Percentiles rank a stretch among this genome's conserved stretches.
phyloP scores from a whole-genome alignment of 768 basidiomycete genomes.

The Collybiopsis confluens region DNA sequence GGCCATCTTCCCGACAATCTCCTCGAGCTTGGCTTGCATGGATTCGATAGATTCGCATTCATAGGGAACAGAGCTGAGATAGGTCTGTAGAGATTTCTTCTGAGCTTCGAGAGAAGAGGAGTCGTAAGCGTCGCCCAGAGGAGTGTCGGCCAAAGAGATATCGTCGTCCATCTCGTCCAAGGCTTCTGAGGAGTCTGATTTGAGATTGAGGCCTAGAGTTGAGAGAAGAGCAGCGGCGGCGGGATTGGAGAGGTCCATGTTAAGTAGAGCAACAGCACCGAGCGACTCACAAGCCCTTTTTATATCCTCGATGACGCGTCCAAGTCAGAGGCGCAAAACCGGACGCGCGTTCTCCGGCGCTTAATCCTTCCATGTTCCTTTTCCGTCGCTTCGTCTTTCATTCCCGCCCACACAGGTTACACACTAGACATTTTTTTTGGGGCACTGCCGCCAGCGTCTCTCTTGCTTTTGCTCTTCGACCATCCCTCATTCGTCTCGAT shows the following conservation, averaged over 20 bases:
- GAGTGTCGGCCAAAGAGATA: conserved; percentile 35
- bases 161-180: conserved; percentile 58
- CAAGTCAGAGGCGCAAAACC: background rate
- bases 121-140: conserved; percentile 32
- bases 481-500: conserved; percentile 7
- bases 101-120: conserved; percentile 52
- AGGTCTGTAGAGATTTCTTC: conserved; percentile 55
- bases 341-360: background rate
- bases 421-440: background rate
- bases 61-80: conserved; percentile 69
- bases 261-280: too few species aligned
- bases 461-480: background rate
- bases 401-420: background rate
- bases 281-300: background rate
- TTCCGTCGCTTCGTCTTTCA: background rate
- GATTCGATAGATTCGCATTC: conserved; percentile 64
- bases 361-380: background rate
- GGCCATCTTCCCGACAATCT: conserved; percentile 63
- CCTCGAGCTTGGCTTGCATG: conserved; percentile 67
- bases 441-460: background rate
- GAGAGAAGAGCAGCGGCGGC: conserved; percentile 14
- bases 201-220: conserved; percentile 13
- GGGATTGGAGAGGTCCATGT: background rate
- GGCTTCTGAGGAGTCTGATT: conserved; percentile 3
- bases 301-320: conserved; percentile 12